Evolutionary conservation across 176 grass and related monocot species (phyloP).

Genomic region (Puya raimondii): DNA sequence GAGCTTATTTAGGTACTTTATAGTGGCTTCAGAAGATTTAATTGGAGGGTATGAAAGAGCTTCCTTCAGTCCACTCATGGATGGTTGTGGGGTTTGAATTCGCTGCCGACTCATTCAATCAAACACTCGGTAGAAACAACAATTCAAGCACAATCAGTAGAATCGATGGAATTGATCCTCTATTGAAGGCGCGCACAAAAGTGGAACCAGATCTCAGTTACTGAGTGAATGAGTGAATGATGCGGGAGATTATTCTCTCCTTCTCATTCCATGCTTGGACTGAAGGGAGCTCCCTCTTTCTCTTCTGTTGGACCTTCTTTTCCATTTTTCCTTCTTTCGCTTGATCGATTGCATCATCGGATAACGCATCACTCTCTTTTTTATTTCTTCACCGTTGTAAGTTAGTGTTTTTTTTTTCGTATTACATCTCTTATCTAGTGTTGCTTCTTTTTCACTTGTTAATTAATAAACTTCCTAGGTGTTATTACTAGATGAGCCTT

Average conservation of each 20-base stretch:
- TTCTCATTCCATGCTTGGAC: slow-evolving; percentile 38
- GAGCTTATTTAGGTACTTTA: no score
- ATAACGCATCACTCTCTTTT: not conserved
- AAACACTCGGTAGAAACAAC: slow-evolving; percentile 26
- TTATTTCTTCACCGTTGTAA: not conserved
- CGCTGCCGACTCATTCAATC: slow-evolving; percentile 46
- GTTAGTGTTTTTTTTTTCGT: not conserved
- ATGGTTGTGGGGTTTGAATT: slow-evolving; percentile 27
- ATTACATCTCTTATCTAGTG: not conserved
- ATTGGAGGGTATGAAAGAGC: slow-evolving; percentile 13
- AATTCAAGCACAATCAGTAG: not conserved
- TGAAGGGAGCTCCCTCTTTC: slow-evolving; percentile 47
- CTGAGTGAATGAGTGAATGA: slow-evolving; percentile 43
- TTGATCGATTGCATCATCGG: not conserved
- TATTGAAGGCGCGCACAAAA: not conserved
- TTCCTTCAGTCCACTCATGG: slow-evolving; percentile 40
- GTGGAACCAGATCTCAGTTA: not conserved
- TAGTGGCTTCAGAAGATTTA: not conserved
- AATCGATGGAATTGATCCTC: not conserved
- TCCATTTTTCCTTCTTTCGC: not conserved
- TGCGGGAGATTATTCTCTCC: slow-evolving; percentile 42
- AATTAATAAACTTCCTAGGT: no score
- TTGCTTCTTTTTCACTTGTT: no score
- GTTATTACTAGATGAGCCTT: no score
- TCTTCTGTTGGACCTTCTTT: not conserved